These are phyloP conservation scores for Orbilia javanica DNA, from an alignment of 2,329 filamentous ascomycete genomes.

Conservation along the genomic window DNA sequence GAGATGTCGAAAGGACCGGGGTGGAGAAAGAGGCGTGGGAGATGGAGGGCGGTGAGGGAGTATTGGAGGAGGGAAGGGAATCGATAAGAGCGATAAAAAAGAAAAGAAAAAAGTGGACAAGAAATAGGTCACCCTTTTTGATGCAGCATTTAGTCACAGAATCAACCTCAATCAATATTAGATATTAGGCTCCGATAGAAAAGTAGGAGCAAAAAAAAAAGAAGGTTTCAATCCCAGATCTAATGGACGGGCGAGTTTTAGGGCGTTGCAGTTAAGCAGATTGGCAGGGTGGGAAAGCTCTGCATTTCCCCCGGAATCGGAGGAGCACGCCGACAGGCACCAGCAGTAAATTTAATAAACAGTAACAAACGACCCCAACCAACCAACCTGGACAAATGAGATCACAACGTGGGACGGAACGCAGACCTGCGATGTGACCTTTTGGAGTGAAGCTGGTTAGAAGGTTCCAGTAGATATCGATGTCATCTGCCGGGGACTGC, in stretches of 20 bases:
- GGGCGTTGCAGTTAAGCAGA: slow-evolving; percentile 14
- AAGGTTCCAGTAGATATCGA: not conserved
- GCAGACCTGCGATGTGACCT: not conserved
- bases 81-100: slow-evolving; percentile 44
- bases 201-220: slow-evolving; percentile 35
- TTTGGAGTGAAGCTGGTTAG: not conserved
- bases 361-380: slow-evolving; percentile 28
- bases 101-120: slow-evolving; percentile 31
- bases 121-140: slow-evolving; percentile 38
- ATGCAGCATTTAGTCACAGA: slow-evolving; percentile 51
- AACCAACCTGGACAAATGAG: slow-evolving; percentile 42
- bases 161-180: slow-evolving; percentile 30
- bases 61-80: slow-evolving; percentile 30
- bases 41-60: not conserved
- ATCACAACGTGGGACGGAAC: slow-evolving; percentile 40
- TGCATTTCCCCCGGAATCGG: slow-evolving; percentile 53
- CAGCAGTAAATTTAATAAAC: slow-evolving; percentile 33
- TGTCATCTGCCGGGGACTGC: not conserved
- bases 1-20: slow-evolving; percentile 23
- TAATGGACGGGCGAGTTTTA: slow-evolving; percentile 17
- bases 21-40: not conserved
- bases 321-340: slow-evolving; percentile 47
- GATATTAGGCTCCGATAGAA: slow-evolving; percentile 36
- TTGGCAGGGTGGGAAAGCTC: slow-evolving; percentile 31
- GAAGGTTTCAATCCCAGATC: slow-evolving; percentile 22